Percentiles rank a stretch among this genome's conserved stretches.
phyloP scores from a whole-genome alignment of 257 asterid genomes.

The Solanum gracilifrons region DNA sequence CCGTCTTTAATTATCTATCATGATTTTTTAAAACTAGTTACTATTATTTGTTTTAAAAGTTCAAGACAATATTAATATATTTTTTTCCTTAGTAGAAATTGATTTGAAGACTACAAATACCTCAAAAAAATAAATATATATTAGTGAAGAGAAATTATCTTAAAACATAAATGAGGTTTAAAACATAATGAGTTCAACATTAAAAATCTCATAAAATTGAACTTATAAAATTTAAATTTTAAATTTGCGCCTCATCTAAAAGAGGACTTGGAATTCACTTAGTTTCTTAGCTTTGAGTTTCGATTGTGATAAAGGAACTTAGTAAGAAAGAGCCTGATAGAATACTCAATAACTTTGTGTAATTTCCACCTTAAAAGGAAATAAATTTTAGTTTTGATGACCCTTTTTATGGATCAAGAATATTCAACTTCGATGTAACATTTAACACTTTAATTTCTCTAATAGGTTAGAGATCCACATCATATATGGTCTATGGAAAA shows the following conservation, averaged over 20 bases:
- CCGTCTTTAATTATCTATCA: rapidly evolving
- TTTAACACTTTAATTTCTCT: not conserved
- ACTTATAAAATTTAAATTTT: too few species aligned
- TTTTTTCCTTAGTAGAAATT: not conserved
- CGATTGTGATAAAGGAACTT: not conserved
- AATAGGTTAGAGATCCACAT: not conserved
- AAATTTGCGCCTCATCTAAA: not conserved
- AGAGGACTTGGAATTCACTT: not conserved
- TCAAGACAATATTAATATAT: not conserved
- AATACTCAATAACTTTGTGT: not conserved
- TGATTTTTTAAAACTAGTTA: too few species aligned
- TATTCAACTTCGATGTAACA: not conserved
- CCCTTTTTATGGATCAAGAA: not conserved
- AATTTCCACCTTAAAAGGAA: not conserved
- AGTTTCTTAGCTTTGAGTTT: not conserved
- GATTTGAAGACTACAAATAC: not conserved
- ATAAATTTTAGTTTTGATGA: not conserved
- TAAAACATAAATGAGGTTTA: not conserved
- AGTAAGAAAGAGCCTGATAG: not conserved
- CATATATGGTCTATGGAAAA: not conserved
- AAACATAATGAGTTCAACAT: too few species aligned
- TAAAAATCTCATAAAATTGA: not conserved
- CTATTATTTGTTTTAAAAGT: not conserved
- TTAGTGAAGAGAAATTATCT: not conserved
- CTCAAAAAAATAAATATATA: not conserved